These are phyloP conservation scores for Apostasia ramifera DNA, from an alignment of 106 monocot species.

Conservation along the genomic window DNA sequence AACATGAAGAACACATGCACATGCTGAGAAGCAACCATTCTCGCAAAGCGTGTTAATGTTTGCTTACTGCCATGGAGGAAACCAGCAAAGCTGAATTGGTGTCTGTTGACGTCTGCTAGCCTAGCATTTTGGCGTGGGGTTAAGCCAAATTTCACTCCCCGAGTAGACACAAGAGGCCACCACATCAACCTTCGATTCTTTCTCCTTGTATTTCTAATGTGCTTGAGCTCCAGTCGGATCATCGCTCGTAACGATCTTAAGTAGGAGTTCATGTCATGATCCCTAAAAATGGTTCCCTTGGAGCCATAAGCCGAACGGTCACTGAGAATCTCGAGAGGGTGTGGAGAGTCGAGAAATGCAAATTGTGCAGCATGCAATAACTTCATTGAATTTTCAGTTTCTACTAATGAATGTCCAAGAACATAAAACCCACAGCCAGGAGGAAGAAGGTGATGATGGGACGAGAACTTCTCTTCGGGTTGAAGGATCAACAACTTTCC, in stretches of 20 bases:
- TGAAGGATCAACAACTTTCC: constrained; percentile 78
- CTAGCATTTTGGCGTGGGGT: not conserved
- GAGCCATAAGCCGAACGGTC: constrained; percentile 74
- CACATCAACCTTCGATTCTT: constrained; percentile 13
- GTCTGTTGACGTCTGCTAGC: not conserved
- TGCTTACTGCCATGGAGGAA: constrained; percentile 41
- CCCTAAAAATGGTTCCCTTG: constrained; percentile 49
- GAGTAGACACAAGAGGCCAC: constrained; percentile 30
- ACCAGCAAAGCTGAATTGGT: constrained; percentile 32
- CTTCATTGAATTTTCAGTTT: constrained; percentile 18
- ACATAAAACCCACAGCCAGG: constrained; percentile 63
- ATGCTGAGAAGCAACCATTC: constrained; percentile 28
- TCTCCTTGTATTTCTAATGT: constrained; percentile 28
- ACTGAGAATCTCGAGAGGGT: constrained; percentile 81
- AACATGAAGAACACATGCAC: constrained; percentile 37
- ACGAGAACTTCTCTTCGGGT: constrained; percentile 75
- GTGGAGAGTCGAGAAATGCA: constrained; percentile 82
- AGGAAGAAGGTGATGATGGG: constrained; percentile 77
- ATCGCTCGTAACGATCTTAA: constrained; percentile 35
- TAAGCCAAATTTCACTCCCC: constrained; percentile 1
- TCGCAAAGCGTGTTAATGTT: constrained; percentile 30
- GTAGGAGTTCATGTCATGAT: constrained; percentile 79
- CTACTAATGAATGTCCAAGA: constrained; percentile 17
- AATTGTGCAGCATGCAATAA: constrained; percentile 36
- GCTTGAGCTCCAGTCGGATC: constrained; percentile 34